phyloP scores from a whole-genome alignment of 1,284 basidiomycete genomes.

The Ceratobasidium sp. region DNA sequence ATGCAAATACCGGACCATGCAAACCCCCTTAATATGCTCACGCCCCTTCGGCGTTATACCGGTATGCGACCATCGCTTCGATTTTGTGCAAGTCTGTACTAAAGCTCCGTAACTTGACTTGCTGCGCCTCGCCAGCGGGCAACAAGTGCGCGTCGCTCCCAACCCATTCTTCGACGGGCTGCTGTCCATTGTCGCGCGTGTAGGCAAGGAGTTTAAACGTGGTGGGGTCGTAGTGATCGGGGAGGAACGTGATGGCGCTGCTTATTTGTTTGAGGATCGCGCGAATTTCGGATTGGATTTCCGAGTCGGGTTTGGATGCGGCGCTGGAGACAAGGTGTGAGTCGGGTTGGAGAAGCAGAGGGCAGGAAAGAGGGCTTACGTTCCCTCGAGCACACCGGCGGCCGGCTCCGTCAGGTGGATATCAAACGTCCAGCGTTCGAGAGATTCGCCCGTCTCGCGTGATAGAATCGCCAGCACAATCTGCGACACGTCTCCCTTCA shows the following conservation, averaged over 20 bases:
- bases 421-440: slow-evolving; percentile 99
- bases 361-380: slow-evolving; percentile 44
- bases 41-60: slow-evolving; percentile 45
- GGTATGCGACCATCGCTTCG: slow-evolving; percentile 54
- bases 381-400: slow-evolving; percentile 57
- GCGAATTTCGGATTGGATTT: slow-evolving; percentile 97
- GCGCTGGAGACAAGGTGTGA: slow-evolving; percentile 54
- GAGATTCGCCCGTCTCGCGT: slow-evolving; percentile 88
- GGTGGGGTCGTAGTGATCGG: slow-evolving; percentile 48
- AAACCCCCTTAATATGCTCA: background rate
- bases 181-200: slow-evolving; percentile 54
- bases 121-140: slow-evolving; percentile 65
- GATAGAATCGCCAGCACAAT: slow-evolving; percentile 96
- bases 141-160: slow-evolving; percentile 67
- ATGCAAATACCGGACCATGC: background rate
- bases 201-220: slow-evolving; percentile 66
- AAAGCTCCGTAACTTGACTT: slow-evolving; percentile 62
- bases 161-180: slow-evolving; percentile 58
- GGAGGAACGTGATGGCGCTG: slow-evolving; percentile 48
- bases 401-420: slow-evolving; percentile 73
- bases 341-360: slow-evolving; percentile 39
- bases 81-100: slow-evolving; percentile 61
- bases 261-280: slow-evolving; percentile 99
- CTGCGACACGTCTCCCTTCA: slow-evolving; percentile 89
- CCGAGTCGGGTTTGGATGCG: slow-evolving; percentile 80